phyloP scores from a whole-genome alignment of 176 grass and related monocot genomes.

The Themeda triandra region DNA sequence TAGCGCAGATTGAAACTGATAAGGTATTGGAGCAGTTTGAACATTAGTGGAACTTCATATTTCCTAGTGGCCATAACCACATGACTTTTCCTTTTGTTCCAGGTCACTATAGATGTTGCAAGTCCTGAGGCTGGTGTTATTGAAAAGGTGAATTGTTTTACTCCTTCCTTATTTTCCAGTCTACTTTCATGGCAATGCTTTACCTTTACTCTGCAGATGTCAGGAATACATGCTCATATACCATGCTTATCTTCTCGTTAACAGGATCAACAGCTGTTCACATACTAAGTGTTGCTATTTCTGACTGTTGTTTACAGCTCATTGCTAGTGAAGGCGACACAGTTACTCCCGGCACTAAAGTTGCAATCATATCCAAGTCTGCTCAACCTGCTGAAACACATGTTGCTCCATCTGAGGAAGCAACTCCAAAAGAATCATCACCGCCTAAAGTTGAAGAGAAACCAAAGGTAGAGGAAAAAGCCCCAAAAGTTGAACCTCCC shows the following conservation, averaged over 20 bases:
- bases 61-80: not conserved
- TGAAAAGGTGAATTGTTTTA: slow-evolving; percentile 57
- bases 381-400: slow-evolving; percentile 72
- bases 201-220: not conserved
- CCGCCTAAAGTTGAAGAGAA: slow-evolving; percentile 36
- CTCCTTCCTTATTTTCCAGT: slow-evolving; percentile 7
- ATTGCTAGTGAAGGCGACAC: slow-evolving; percentile 87
- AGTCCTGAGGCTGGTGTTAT: slow-evolving; percentile 88
- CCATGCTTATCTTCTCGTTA: not conserved
- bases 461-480: slow-evolving; percentile 48
- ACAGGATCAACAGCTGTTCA: not conserved
- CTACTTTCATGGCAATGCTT: not conserved
- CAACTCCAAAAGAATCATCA: slow-evolving; percentile 56
- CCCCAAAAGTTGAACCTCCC: slow-evolving; percentile 45
- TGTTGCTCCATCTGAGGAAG: slow-evolving; percentile 90
- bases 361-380: slow-evolving; percentile 95
- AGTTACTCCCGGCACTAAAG: slow-evolving; percentile 87
- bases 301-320: slow-evolving; percentile 43
- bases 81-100: not conserved
- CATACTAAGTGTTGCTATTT: slow-evolving; percentile 2
- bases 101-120: slow-evolving; percentile 94
- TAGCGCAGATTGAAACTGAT: slow-evolving; percentile 97
- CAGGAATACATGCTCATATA: not conserved
- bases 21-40: slow-evolving; percentile 47
- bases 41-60: not conserved